Evolutionary conservation across 2,329 filamentous ascomycete species (phyloP), one percentile per base, ranked within the genome.

Genomic region (Pyricularia sp.): DNA sequence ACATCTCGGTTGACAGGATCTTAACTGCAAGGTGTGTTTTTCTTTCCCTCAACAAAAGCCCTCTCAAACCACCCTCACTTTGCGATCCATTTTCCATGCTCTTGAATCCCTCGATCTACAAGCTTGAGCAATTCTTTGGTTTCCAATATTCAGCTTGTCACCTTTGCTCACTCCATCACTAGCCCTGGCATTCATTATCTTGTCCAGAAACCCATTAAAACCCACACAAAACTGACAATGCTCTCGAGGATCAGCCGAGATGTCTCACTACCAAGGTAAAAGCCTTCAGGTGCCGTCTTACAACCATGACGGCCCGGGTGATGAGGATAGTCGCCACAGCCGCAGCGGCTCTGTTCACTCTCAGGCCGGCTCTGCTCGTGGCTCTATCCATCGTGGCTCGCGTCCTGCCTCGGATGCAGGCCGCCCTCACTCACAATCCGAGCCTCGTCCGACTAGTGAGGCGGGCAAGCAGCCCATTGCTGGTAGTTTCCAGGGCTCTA

Each of bases 251-350:
- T 28, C 25, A 63, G 59, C 28, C 59, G 31, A 20, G 20, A 63
- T 63, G 59, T 30, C 59, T 14, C 59, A 63, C 11, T 20, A 30
- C 11, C 28, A 63, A 20, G 59, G 59, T n/a, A 69, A 42, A 10
- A 17, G 23, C n/a, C 68, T 65, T 17, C 42, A 61, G 64, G 64
- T 69, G 9, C 68, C 68, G 17, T 33, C 28, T n/a, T 66, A 61
- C 50, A 69, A 66, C 42, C 36, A 61, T 55, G 68, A 69, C 23
- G 68, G 68, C 11, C 33, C 68, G 30, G 33, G 67, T 11, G 67
- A 68, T 25, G 67, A 68, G 17, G 26, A 63, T n/a, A 17, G 31
- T 25, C n/a, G 58, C 23, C 33, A 30, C 30, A 61, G 58, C 14
- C 66, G 66, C 55, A 26, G 66, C 31, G 30, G 55, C 10, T 68